phyloP scores from a whole-genome alignment of 164 flowering plant species.

The Litsea cubeba region DNA sequence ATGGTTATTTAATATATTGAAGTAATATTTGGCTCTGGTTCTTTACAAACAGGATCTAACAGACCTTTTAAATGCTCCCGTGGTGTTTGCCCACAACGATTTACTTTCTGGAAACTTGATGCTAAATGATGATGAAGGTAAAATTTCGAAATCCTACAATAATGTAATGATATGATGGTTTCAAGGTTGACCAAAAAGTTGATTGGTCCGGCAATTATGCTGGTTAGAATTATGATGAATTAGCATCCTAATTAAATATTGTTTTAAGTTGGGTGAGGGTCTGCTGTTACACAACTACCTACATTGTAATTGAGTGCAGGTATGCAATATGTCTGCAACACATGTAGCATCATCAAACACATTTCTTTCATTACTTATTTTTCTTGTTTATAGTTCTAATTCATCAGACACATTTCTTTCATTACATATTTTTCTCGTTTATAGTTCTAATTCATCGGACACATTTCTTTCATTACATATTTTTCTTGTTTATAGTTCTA shows the following conservation, averaged over 20 bases:
- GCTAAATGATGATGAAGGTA: constrained; percentile 90
- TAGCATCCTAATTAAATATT: background rate
- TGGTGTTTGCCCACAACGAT: constrained; percentile 92
- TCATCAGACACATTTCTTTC: too few species aligned
- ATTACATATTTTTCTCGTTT: too few species aligned
- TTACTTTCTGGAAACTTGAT: constrained; percentile 92
- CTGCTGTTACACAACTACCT: background rate
- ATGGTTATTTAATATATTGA: background rate
- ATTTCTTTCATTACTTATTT: too few species aligned
- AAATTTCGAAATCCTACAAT: background rate
- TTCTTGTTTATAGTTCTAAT: too few species aligned
- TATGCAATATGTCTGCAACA: too few species aligned
- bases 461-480: too few species aligned
- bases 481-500: too few species aligned
- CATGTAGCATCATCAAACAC: too few species aligned
- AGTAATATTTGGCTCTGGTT: background rate
- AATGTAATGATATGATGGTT: background rate
- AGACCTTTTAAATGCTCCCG: constrained; percentile 64
- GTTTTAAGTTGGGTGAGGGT: background rate
- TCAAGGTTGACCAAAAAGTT: background rate
- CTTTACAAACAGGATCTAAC: constrained; percentile 66
- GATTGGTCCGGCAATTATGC: background rate
- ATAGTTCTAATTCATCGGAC: too few species aligned
- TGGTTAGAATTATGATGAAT: background rate
- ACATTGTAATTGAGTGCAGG: too few species aligned